Conservation (phyloP, 495 filamentous ascomycete genomes). For the Neohortaea acidophila region DNA sequence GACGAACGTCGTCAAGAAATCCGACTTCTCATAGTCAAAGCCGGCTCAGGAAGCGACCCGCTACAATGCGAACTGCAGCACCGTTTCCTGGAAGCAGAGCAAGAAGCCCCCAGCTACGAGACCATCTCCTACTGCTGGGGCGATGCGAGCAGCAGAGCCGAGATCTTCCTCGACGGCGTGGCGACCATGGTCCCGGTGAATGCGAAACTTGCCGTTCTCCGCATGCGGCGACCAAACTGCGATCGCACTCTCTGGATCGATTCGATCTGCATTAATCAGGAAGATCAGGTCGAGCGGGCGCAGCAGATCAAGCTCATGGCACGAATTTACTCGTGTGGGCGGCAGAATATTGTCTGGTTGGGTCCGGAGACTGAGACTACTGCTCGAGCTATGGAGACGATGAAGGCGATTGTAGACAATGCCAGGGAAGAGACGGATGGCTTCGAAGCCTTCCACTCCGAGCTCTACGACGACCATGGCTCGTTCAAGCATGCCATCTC, state of each 20-base stretch:
- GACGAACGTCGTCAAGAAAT: too few relatives aligned
- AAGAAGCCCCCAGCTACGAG: too few relatives aligned
- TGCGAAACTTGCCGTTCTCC: not conserved
- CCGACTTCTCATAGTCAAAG: too few relatives aligned
- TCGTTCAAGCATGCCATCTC: not conserved
- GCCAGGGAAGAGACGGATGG: not conserved
- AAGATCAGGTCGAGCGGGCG: conserved; percentile 12
- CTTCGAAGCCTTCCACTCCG: too few relatives aligned
- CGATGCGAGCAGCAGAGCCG: not conserved
- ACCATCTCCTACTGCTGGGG: conserved; percentile 3
- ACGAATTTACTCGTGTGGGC: conserved; percentile 7
- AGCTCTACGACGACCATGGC: too few relatives aligned
- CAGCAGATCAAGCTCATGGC: conserved; percentile 16
- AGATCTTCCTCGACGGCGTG: not conserved
- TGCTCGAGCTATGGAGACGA: not conserved
- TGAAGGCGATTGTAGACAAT: not conserved
- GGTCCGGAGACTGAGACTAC: not conserved
- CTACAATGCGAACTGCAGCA: too few relatives aligned
- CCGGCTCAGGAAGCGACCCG: too few relatives aligned
- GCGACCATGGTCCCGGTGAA: not conserved
- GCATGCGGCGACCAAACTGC: not conserved
- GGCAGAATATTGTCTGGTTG: not conserved
- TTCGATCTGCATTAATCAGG: conserved; percentile 21
- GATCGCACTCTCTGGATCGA: conserved; percentile 11
- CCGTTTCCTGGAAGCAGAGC: too few relatives aligned